Percentiles rank a stretch among this genome's conserved stretches.
Evolutionary conservation across 2,329 filamentous ascomycete species (phyloP).

Genomic region (Xylaria hypoxylon): DNA sequence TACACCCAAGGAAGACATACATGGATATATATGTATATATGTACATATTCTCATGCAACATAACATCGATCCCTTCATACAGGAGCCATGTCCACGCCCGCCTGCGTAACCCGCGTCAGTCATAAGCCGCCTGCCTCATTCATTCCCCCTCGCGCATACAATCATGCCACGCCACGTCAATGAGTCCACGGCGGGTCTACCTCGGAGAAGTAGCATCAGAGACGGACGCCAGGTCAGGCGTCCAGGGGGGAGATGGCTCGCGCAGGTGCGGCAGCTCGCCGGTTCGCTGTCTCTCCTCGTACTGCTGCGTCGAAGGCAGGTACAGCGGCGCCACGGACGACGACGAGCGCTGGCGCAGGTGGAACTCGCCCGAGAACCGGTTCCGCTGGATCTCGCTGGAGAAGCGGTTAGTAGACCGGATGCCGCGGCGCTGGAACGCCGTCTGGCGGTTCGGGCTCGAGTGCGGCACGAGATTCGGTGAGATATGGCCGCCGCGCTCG

Average conservation of each 20-base stretch:
- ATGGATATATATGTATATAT: background rate
- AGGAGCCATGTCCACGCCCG: background rate
- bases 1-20: background rate
- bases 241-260: conserved; percentile 39
- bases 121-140: conserved; percentile 2
- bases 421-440: conserved; percentile 29
- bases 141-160: conserved; percentile 4
- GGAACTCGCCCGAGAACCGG: conserved; percentile 36
- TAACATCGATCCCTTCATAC: conserved; percentile 1
- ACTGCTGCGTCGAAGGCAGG: conserved; percentile 29
- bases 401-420: conserved; percentile 33
- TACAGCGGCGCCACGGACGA: conserved; percentile 38
- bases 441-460: conserved; percentile 34
- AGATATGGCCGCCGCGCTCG: conserved; percentile 17
- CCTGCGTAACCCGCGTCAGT: conserved; percentile 5
- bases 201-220: conserved; percentile 28
- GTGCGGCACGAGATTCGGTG: conserved; percentile 27
- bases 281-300: conserved; percentile 18
- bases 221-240: conserved; percentile 34
- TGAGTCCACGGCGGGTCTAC: background rate
- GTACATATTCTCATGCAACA: background rate
- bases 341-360: conserved; percentile 37
- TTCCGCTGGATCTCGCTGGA: conserved; percentile 35
- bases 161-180: background rate
- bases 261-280: conserved; percentile 18